Evolutionary conservation across 192 early-diverging fungal genomes (phyloP).

Genomic region (Rhizophagus prolifer): DNA sequence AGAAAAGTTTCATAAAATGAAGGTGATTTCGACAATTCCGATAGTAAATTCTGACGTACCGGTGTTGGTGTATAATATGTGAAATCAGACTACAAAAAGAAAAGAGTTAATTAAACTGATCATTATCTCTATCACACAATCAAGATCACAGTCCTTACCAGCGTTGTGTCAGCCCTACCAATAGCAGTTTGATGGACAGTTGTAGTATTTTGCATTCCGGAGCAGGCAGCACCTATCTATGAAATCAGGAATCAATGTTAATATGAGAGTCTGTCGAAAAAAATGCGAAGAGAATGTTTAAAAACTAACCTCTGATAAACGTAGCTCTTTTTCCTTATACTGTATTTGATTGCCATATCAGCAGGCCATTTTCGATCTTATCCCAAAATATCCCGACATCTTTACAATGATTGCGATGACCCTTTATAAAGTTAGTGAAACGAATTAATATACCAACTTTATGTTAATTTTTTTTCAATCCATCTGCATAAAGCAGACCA

Average conservation of each 20-base stretch:
- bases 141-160: no score
- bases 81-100: no score
- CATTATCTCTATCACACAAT: no score
- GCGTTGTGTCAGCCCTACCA: background rate
- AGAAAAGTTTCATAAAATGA: no score
- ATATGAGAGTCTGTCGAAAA: background rate
- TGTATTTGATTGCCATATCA: constrained; percentile 12
- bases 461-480: background rate
- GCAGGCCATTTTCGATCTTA: background rate
- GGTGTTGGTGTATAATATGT: no score
- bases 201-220: constrained; percentile 12
- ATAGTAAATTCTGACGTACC: no score
- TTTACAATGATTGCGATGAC: background rate
- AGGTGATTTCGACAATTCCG: no score
- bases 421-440: background rate
- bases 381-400: constrained; percentile 5
- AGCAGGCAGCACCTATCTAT: background rate
- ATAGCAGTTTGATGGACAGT: background rate
- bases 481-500: background rate
- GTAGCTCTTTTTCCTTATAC: constrained; percentile 12
- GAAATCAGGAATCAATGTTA: background rate
- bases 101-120: no score
- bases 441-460: background rate
- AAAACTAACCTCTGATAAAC: constrained; percentile 10
- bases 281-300: background rate